phyloP scores from a whole-genome alignment of 1,139 yeast species.

The Taphrina sp. region DNA sequence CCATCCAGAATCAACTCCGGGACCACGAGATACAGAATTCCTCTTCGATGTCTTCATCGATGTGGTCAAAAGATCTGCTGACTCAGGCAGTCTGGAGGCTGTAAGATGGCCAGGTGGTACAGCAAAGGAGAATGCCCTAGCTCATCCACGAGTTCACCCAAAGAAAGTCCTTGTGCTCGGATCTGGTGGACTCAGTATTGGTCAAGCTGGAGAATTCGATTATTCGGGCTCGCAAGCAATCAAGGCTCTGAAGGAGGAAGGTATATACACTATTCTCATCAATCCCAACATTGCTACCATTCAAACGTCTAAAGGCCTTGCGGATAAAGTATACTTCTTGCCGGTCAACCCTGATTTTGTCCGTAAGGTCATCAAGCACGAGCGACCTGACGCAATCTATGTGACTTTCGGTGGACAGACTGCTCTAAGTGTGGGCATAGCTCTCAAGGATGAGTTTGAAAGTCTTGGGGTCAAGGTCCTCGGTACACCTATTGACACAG shows the following conservation, averaged over 20 bases:
- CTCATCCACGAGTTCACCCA: conserved; percentile 74
- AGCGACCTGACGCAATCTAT: conserved; percentile 95
- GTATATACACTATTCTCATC: conserved; percentile 89
- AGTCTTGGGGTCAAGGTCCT: conserved; percentile 87
- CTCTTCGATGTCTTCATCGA: conserved; percentile 89
- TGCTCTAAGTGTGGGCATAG: conserved; percentile 91
- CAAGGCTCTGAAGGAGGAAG: conserved; percentile 91
- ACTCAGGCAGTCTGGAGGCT: conserved; percentile 60
- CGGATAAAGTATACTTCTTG: conserved; percentile 94
- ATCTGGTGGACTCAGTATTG: conserved; percentile 97
- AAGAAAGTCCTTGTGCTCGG: conserved; percentile 95
- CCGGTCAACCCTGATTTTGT: conserved; percentile 97
- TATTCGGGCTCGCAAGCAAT: conserved; percentile 75
- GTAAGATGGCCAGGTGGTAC: conserved; percentile 90
- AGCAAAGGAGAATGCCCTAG: conserved; percentile 66
- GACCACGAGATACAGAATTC: conserved; percentile 98
- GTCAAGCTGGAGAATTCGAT: conserved; percentile 99
- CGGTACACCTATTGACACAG: conserved; percentile 94
- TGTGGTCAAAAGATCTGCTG: conserved; percentile 61
- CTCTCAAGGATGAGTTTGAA: conserved; percentile 91
- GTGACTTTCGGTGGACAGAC: conserved; percentile 99
- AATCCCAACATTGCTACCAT: conserved; percentile 98
- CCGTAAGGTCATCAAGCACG: conserved; percentile 88
- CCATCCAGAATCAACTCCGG: conserved; percentile 99
- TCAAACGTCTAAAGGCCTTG: conserved; percentile 92